These are phyloP conservation scores for Wolfiporia cocos DNA, from an alignment of 1,284 basidiomycete genomes.

Conservation along the genomic window DNA sequence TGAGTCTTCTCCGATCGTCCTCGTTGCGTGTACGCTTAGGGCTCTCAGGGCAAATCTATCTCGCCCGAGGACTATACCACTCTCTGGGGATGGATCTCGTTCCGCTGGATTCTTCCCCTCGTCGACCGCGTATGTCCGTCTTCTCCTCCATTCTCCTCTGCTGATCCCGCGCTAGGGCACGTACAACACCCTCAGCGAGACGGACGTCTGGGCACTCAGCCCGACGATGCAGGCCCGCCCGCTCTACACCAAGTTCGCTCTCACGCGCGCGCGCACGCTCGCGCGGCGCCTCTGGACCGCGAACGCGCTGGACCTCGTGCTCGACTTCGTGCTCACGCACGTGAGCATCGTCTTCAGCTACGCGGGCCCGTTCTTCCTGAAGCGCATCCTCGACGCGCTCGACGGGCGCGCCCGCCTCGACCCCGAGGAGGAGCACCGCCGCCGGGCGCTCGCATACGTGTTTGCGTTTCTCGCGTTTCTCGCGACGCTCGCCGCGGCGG, in stretches of 20 bases:
- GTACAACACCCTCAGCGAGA: conserved; percentile 55
- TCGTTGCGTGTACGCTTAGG: background rate
- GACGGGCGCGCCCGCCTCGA: conserved; percentile 12
- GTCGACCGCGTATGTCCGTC: conserved; percentile 37
- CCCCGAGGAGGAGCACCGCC: conserved; percentile 33
- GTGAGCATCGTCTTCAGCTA: conserved; percentile 68
- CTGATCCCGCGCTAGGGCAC: conserved; percentile 37
- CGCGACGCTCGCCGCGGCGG: conserved; percentile 49
- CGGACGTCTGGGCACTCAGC: conserved; percentile 69
- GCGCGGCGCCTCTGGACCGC: conserved; percentile 58
- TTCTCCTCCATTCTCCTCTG: background rate
- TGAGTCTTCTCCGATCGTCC: conserved; percentile 30
- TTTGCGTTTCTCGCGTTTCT: conserved; percentile 65
- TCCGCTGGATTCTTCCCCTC: conserved; percentile 72
- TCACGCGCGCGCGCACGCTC: conserved; percentile 41
- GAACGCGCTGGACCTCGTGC: conserved; percentile 66
- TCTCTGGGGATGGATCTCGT: conserved; percentile 75
- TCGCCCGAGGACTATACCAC: conserved; percentile 74
- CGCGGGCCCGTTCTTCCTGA: conserved; percentile 61
- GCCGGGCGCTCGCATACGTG: conserved; percentile 53
- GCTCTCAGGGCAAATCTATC: conserved; percentile 42
- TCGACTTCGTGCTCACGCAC: conserved; percentile 65
- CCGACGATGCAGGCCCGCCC: conserved; percentile 63
- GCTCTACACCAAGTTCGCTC: conserved; percentile 55
- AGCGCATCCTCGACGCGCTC: conserved; percentile 46